Base-by-base conservation (phyloP, 2,329 filamentous ascomycete genomes). In the Colletotrichum sojae region DNA sequence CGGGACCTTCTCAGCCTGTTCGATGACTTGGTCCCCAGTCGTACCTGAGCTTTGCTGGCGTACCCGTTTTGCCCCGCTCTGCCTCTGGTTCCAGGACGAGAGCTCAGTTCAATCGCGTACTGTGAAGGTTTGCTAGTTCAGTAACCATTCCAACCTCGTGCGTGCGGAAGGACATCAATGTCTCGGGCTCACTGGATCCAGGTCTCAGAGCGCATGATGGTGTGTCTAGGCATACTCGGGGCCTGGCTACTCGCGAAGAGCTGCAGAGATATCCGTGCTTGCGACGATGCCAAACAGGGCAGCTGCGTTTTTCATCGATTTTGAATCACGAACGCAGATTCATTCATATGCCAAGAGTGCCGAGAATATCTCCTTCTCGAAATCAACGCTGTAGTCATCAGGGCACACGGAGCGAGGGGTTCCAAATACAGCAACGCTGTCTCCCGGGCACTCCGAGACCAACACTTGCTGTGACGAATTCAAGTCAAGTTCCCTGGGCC, bases 171-270 rank as follows among this genome's bases (percentile, higher is more conserved):
- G 18, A 48, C 56, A 31, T 12, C 6, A 31, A 54, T 62, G 58
- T 62, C 58, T 54, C 10, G 53, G 58, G 45, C 58, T 53, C 25
- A 39, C 55, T 45, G 39, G 31, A 6, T 43, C 18, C 36, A 62
- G 20, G 58, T 62, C 49, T 45, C 58, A 62, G 49, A 31, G 45
- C n/a, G 10, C 22, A 16, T 49, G 27, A 16, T 15, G 25, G 18
- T 45, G 22, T 39, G 20, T 43, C 18, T 20, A 20, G n/a, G 20
- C 39, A 16, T 20, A 6, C 48, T 27, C 40, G 15, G n/a, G 40
- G 20, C 12, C 49, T 20, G 18, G 36, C 40, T 36, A 20, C 45
- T 36, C 22, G 25, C 22, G 18, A 22, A 62, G 20, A 20, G 18
- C 16, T 39, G 45, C 20, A 13, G 25, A 25, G 43, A 43, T 22